Conservation (phyloP, 2,329 filamentous ascomycete genomes). For the Exserohilum rostratum region DNA sequence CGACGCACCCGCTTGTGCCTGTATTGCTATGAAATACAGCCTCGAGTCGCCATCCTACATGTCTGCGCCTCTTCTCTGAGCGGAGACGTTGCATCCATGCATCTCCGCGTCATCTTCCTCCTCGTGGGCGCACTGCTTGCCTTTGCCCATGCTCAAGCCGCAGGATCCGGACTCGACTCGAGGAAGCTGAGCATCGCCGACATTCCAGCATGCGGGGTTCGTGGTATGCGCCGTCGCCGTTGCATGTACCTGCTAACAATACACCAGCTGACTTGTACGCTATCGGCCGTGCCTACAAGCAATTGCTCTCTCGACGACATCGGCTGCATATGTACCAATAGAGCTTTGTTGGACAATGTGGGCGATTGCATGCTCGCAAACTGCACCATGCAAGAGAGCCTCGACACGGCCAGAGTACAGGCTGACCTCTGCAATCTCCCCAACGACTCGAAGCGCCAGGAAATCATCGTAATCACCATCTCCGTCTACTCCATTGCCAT, state of each 20-base stretch:
- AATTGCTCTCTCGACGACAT: conserved; percentile 23
- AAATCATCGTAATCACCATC: conserved; percentile 14
- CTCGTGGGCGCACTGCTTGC: conserved; percentile 2
- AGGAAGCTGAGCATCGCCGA: conserved; percentile 19
- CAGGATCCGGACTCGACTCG: neutral
- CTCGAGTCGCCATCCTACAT: neutral
- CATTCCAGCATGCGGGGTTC: conserved; percentile 29
- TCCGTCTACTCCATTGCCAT: conserved; percentile 21
- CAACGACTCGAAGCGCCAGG: conserved; percentile 14
- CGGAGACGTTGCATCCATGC: conserved; percentile 3
- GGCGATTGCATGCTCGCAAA: conserved; percentile 28
- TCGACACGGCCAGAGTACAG: conserved; percentile 29
- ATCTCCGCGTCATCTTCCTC: neutral
- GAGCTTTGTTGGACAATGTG: conserved; percentile 6
- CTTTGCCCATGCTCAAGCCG: neutral
- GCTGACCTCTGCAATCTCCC: conserved; percentile 27
- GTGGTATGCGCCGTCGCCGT: neutral
- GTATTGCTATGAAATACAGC: neutral
- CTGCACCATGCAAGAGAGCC: conserved; percentile 29
- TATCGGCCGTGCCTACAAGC: conserved; percentile 16
- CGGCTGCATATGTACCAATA: conserved; percentile 23
- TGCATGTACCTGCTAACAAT: neutral
- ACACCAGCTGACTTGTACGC: conserved; percentile 24
- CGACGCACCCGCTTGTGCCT: neutral
- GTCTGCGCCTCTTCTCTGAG: neutral